A percentile compares a stretch with the other conserved stretches of the same genome.
These are phyloP conservation scores for Poronia punctata DNA, from an alignment of 495 filamentous ascomycete genomes.

Conservation along the genomic window DNA sequence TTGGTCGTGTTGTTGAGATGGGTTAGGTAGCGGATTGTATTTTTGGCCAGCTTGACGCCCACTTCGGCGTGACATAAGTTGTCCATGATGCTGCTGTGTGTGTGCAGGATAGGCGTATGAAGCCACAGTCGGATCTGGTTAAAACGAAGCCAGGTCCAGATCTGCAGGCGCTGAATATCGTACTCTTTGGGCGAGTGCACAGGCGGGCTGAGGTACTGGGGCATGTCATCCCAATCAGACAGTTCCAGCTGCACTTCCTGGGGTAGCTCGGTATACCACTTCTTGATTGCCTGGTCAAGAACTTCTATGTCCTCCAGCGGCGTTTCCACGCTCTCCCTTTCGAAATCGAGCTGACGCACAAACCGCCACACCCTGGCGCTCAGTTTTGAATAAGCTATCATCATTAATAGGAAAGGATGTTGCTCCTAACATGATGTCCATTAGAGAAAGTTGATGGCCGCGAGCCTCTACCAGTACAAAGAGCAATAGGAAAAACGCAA, in stretches of 20 bases:
- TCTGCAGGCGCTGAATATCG: conserved; percentile 50
- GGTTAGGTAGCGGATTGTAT: conserved; percentile 68
- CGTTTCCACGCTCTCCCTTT: conserved; percentile 43
- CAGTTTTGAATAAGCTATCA: conserved; percentile 71
- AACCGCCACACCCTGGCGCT: conserved; percentile 74
- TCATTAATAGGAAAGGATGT: conserved; percentile 64
- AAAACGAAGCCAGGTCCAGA: conserved; percentile 59
- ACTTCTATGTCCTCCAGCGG: conserved; percentile 61
- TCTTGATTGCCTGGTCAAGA: conserved; percentile 67
- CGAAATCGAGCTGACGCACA: conserved; percentile 49
- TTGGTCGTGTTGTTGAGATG: conserved; percentile 72
- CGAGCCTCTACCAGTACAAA: neutral
- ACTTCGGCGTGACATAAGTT: conserved; percentile 61
- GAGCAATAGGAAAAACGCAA: neutral
- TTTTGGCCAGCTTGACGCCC: conserved; percentile 70
- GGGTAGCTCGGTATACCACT: conserved; percentile 58
- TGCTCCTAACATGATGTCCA: conserved; percentile 44
- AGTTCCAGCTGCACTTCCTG: conserved; percentile 29
- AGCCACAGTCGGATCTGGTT: conserved; percentile 82
- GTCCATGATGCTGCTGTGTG: conserved; percentile 64
- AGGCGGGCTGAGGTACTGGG: conserved; percentile 19
- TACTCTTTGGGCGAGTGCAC: conserved; percentile 29
- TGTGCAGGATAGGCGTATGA: conserved; percentile 74
- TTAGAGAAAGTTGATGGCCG: conserved; percentile 12
- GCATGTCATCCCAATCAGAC: conserved; percentile 24